Percentiles rank a stretch among this genome's conserved stretches.
These are phyloP conservation scores for Wickerhamiella dianesei DNA, from an alignment of 805 yeast genomes.

Conservation along the genomic window DNA sequence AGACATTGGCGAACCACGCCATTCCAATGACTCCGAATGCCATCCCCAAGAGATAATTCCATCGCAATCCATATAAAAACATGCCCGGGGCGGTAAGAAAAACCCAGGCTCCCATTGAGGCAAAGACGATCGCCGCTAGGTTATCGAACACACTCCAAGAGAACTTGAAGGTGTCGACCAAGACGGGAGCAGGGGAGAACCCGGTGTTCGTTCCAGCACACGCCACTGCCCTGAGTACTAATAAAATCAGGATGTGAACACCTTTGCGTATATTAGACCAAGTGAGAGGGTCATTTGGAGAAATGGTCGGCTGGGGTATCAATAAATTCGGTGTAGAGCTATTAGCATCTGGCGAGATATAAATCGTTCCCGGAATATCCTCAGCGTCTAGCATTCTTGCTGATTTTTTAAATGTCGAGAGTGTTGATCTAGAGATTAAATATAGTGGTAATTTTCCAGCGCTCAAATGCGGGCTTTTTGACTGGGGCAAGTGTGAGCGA, in stretches of 20 bases:
- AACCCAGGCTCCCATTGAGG: slow-evolving; percentile 51
- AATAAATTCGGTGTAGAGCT: too few species aligned
- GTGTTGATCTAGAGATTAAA: background rate
- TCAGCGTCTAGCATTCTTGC: background rate
- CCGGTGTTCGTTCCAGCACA: slow-evolving; percentile 53
- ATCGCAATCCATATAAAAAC: slow-evolving; percentile 52
- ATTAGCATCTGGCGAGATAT: too few species aligned
- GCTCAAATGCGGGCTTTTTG: too few species aligned
- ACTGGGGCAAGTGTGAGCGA: too few species aligned
- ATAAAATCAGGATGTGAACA: slow-evolving; percentile 28
- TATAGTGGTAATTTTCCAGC: too few species aligned
- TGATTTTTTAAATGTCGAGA: background rate
- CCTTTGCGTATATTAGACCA: slow-evolving; percentile 40
- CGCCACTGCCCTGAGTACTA: slow-evolving; percentile 31
- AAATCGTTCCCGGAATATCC: background rate
- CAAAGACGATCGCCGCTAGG: slow-evolving; percentile 63
- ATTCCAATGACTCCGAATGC: slow-evolving; percentile 47
- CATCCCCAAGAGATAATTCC: slow-evolving; percentile 48
- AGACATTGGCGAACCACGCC: slow-evolving; percentile 52
- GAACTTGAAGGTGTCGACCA: slow-evolving; percentile 48
- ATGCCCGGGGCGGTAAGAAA: slow-evolving; percentile 53
- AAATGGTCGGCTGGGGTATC: slow-evolving; percentile 49
- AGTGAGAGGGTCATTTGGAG: slow-evolving; percentile 54
- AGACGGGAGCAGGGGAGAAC: slow-evolving; percentile 50
- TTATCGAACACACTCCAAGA: slow-evolving; percentile 57